A percentile compares a stretch with the other conserved stretches of the same genome.
phyloP scores from a whole-genome alignment of 2,329 filamentous ascomycete species.

The Mycosphaerelloides madeirae region DNA sequence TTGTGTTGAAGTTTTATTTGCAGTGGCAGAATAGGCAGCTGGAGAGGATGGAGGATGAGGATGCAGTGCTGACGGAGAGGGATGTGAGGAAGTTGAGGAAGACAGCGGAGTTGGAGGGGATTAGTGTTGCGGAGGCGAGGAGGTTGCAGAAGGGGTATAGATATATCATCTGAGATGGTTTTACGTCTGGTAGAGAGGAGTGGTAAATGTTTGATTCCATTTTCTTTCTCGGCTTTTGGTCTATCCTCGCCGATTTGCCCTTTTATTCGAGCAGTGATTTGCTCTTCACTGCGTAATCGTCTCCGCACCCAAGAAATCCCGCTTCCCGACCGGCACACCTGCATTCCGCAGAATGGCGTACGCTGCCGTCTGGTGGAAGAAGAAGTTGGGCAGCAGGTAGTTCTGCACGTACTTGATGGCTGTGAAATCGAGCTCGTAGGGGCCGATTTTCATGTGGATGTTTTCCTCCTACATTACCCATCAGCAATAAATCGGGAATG shows the following conservation, averaged over 20 bases:
- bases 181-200: no score
- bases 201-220: no score
- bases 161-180: slow-evolving; percentile 41
- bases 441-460: slow-evolving; percentile 27
- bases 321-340: slow-evolving; percentile 60
- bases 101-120: slow-evolving; percentile 50
- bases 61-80: slow-evolving; percentile 42
- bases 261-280: no score
- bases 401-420: slow-evolving; percentile 45
- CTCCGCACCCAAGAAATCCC: slow-evolving; percentile 50
- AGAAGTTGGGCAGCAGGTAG: slow-evolving; percentile 56
- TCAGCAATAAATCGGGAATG: not conserved
- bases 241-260: no score
- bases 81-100: slow-evolving; percentile 46
- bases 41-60: slow-evolving; percentile 47
- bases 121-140: slow-evolving; percentile 47
- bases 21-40: slow-evolving; percentile 47
- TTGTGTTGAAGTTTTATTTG: slow-evolving; percentile 28
- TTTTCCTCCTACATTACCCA: not conserved
- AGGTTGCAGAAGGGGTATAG: slow-evolving; percentile 52
- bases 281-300: no score
- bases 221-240: no score
- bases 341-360: slow-evolving; percentile 59
- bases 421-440: slow-evolving; percentile 37
- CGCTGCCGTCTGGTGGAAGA: slow-evolving; percentile 57